Base-by-base conservation (phyloP, 257 asterid species). In the Solanum commersonii region DNA sequence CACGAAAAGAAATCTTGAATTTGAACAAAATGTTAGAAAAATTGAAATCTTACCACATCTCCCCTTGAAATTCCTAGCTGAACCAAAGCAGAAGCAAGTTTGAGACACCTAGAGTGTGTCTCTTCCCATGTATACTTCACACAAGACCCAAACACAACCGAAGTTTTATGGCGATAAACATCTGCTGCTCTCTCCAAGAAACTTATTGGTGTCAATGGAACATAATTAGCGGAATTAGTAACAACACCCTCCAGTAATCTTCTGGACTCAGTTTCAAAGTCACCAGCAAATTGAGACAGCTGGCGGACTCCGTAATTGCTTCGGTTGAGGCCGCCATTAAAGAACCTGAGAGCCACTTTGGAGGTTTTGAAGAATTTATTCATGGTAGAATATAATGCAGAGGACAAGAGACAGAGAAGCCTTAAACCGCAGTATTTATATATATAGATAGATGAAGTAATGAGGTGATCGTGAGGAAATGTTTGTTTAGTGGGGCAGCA, bases 201-300 rank as follows among this genome's bases (percentile, higher is more conserved):
- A 83, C 91, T 91, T 52, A 91, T 86, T 0, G 93, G 93, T 10
- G 93, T 52, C 87, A 89, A 44, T 35, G 93, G 91, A 86, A 86
- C 89, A 59, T 89, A 86, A 86, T 91, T 91, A 5, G 90, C 91
- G 6, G 91, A 38, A 68, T 79, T 82, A 8, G 87, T 88, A 18
- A 67, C 22, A 1, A 67, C 8, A 67, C 74, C 74, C 74, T 67
- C 74, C 74, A 25, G 20, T 12, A 67, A 27, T 12, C 9, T 27
- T 65, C 89, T 13, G 0, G 6, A 31, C 38, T 71, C 22, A 67
- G 60, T 52, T 52, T 52, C 59, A 15, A 49, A 15, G 59, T 49
- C 59, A 49, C 22, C 22, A 49, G 59, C 23, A 16, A 52, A 52
- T 52, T 49, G 60, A 16, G 60, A 52, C 60, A 52, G 60, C 9